Conservation (phyloP, 2,329 filamentous ascomycete genomes). For the Venturia carpophila region DNA sequence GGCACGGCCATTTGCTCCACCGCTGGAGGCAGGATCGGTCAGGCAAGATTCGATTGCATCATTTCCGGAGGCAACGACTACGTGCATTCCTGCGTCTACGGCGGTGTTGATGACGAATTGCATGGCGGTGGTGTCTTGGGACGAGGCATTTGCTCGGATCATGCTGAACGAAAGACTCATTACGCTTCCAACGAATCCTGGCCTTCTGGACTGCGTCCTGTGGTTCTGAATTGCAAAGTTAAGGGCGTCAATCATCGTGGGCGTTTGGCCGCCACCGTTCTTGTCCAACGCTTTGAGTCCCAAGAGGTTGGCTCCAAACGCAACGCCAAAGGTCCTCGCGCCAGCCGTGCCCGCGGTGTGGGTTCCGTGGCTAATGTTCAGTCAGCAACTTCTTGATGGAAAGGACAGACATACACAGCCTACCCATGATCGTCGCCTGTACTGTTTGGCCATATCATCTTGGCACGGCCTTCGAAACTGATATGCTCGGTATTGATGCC, state of each 20-base stretch:
- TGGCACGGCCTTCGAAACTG: slow-evolving; percentile 38
- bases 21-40: slow-evolving; percentile 29
- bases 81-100: slow-evolving; percentile 24
- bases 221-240: slow-evolving; percentile 40
- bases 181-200: slow-evolving; percentile 37
- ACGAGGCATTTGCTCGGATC: slow-evolving; percentile 19
- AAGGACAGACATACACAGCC: neutral
- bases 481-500: slow-evolving; percentile 40
- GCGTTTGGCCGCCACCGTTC: slow-evolving; percentile 39
- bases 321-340: slow-evolving; percentile 39
- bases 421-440: neutral
- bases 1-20: slow-evolving; percentile 32
- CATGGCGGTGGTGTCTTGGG: slow-evolving; percentile 22
- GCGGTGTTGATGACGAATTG: slow-evolving; percentile 29
- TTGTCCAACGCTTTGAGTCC: slow-evolving; percentile 46
- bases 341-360: slow-evolving; percentile 41
- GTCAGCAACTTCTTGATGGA: slow-evolving; percentile 27
- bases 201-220: slow-evolving; percentile 33
- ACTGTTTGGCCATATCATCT: slow-evolving; percentile 27
- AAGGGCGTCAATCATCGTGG: slow-evolving; percentile 44
- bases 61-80: slow-evolving; percentile 41
- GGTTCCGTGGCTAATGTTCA: slow-evolving; percentile 41
- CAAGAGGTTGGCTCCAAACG: slow-evolving; percentile 40
- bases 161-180: slow-evolving; percentile 42
- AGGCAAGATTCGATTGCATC: slow-evolving; percentile 28